Base-by-base conservation (phyloP, 2,329 filamentous ascomycete species). In the Sarocladium strictum region DNA sequence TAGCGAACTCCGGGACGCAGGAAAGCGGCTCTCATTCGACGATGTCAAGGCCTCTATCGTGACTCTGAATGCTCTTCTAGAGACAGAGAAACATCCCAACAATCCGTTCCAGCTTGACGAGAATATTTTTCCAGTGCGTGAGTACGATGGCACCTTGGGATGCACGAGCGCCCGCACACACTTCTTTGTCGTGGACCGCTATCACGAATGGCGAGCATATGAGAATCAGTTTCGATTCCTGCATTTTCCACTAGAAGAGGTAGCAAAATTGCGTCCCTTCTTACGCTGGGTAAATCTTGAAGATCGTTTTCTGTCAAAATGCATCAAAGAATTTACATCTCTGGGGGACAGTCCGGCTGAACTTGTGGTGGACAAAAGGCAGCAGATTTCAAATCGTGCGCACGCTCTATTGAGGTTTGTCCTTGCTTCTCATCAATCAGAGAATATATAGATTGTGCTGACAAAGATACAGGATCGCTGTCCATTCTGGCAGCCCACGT, bases 211-310 rank as follows among this genome's bases (percentile, higher is more conserved):
- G 1, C 38, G 57, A 1, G 38, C 50, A 4, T 70, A 71, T 51
- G 32, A 43, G 3, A 26, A 29, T 23, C 60, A 56, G 24, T 59
- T 64, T 17, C 67, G 62, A 35, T 45, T 65, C 5, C 60, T 71
- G 14, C 66, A 68, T 55, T 69, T 68, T 54, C 56, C 29, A 6
- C 53, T 67, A 5, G 57, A 65, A 10, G 65, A 70, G 10, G 58
- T 68, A 5, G 53, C 47, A 5, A 53, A 38, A 2, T 57, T 72
- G 2, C 47, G 47, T 2, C 58, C 57, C 2, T 64, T 70, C 14
- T 12, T 70, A 19, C 19, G 59, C 9, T 71, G 69, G 69, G 54
- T 57, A 1, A 37, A 59, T 2, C 56, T 71, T 0, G 58, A 62
- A n/a, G 21, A 53, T 26, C 58, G 64, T n/a, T 65, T 63, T 53